Base-by-base conservation (phyloP, 2,329 filamentous ascomycete species). In the Beauveria sp. region DNA sequence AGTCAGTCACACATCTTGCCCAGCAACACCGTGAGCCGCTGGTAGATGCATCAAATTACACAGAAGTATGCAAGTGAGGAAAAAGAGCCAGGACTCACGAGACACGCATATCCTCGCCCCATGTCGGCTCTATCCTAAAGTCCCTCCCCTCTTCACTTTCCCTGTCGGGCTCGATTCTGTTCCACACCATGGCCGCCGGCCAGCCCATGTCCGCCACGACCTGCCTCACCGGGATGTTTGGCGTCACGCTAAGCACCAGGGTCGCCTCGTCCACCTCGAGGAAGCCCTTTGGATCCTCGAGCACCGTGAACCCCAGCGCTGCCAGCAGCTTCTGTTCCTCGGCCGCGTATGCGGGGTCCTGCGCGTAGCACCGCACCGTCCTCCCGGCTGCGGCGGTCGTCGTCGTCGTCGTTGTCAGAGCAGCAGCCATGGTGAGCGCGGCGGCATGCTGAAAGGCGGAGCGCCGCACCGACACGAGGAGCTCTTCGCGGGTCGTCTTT, bases 221-320 rank as follows among this genome's bases (percentile, higher is more conserved):
- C 42, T 69, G 67, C 45, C 63, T 66, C 24, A 69, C 65, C 5
- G 67, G 67, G 18, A 66, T 31, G 14, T 60, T 63, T 6, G 66
- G 65, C 9, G 7, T 8, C 3, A 65, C 50, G 16, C 63, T 58
- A 16, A 68, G 40, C 18, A 68, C 66, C 5, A 68, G 45, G 3
- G 65, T 65, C 24, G 40, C n/a, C 3, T 63, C 63, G 10, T 69
- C 65, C 3, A 66, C 56, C 43, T 64, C 50, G 28, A 68, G 54
- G 43, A 68, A 67, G 6, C 65, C 66, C 49, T 60, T 51, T 12
- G 64, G 60, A 38, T 40, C 63, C 40, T 63, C 42, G 8, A 67
- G 24, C 1, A 67, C 62, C 12, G 52, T 42, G 24, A 68, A 61
- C 22, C 53, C 61, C 20, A 58, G 12, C 9, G 31, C 46, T 0